Evolutionary conservation across 768 basidiomycete genomes (phyloP).

Genomic region (Tricholoma saponaceum): DNA sequence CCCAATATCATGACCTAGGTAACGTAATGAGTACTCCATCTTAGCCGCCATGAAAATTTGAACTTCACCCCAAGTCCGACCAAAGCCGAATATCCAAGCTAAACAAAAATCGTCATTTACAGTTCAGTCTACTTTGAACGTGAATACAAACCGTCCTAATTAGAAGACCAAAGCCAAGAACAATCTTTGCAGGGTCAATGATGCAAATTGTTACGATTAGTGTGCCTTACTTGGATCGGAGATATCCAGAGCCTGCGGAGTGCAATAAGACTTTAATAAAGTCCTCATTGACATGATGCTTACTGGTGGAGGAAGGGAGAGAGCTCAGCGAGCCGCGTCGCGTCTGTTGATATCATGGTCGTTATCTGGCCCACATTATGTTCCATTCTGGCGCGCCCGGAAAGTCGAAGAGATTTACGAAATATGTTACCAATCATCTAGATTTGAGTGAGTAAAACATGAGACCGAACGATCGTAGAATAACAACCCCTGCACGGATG

Average conservation of each 20-base stretch:
- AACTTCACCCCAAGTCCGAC: slow-evolving; percentile 42
- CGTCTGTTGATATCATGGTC: slow-evolving; percentile 66
- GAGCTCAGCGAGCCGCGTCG: slow-evolving; percentile 49
- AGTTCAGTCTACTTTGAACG: neutral
- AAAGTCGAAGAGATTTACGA: slow-evolving; percentile 65
- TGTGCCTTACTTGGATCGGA: slow-evolving; percentile 45
- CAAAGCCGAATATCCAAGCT: slow-evolving; percentile 53
- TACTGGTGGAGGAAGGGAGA: slow-evolving; percentile 39
- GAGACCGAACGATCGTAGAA: neutral
- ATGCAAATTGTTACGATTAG: neutral
- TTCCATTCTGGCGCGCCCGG: slow-evolving; percentile 50
- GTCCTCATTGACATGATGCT: slow-evolving; percentile 11
- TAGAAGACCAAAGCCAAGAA: slow-evolving; percentile 55
- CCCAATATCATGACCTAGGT: slow-evolving; percentile 43
- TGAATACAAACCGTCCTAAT: slow-evolving; percentile 39
- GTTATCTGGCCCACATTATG: slow-evolving; percentile 66
- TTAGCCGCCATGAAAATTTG: neutral
- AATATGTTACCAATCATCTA: slow-evolving; percentile 48
- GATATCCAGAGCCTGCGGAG: slow-evolving; percentile 50
- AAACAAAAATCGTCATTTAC: neutral
- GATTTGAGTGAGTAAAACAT: neutral
- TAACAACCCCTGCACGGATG: slow-evolving; percentile 43
- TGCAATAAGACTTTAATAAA: neutral
- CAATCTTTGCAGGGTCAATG: slow-evolving; percentile 27
- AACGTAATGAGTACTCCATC: slow-evolving; percentile 1